A percentile compares a stretch with the other conserved stretches of the same genome.
Evolutionary conservation across 1,139 yeast genomes (phyloP).

Genomic region (Hyphopichia burtonii): DNA sequence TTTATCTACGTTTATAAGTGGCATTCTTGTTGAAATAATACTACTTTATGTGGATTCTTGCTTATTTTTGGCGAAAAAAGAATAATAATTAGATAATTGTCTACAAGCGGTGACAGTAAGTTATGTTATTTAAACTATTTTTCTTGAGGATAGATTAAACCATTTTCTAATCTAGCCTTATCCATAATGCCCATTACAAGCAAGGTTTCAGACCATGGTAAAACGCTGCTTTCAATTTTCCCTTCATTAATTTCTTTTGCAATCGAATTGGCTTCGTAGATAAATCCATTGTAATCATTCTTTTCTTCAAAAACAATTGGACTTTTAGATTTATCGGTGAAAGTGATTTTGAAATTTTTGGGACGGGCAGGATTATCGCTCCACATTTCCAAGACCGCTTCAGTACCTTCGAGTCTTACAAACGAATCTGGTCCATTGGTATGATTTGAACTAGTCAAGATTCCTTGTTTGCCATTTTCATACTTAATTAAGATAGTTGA

Average conservation of each 20-base stretch:
- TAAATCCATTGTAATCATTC: conserved; percentile 41
- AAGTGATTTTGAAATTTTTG: conserved; percentile 26
- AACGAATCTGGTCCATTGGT: conserved; percentile 29
- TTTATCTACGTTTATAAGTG: too few species aligned
- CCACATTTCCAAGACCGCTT: conserved; percentile 35
- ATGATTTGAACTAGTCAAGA: conserved; percentile 33
- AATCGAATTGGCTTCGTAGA: conserved; percentile 52
- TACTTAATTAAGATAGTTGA: conserved; percentile 35
- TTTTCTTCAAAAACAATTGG: conserved; percentile 26
- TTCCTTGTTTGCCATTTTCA: conserved; percentile 34
- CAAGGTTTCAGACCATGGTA: conserved; percentile 46
- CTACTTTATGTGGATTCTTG: too few species aligned
- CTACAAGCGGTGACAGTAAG: too few species aligned
- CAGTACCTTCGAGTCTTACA: conserved; percentile 37
- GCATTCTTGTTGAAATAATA: too few species aligned
- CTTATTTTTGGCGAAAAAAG: too few species aligned
- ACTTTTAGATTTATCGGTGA: conserved; percentile 17
- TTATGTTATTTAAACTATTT: conserved; percentile 10
- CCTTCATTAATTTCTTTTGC: conserved; percentile 42
- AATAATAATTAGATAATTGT: background rate
- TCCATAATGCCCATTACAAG: conserved; percentile 47
- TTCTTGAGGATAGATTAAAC: conserved; percentile 43
- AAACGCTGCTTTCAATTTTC: conserved; percentile 26
- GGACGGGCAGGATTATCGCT: conserved; percentile 36
- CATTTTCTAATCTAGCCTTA: conserved; percentile 37